Evolutionary conservation across 1,284 basidiomycete species (phyloP), one percentile per base, ranked within the genome.

Genomic region (Pseudozyma thailandica): DNA sequence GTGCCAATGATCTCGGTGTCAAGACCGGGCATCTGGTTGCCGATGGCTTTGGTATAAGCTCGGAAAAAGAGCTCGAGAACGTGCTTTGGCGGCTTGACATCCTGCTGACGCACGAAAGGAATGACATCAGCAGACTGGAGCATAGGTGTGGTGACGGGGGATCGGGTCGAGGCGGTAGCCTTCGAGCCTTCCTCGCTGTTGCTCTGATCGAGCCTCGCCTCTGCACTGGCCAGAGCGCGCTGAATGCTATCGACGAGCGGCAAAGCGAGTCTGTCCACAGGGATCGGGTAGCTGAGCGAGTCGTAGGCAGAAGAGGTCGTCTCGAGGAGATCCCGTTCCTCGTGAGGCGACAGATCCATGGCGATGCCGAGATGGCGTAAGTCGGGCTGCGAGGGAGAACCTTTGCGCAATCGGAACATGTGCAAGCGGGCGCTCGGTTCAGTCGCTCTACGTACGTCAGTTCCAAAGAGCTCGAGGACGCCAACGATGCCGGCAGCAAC

Each of bases 11-110:
- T 41, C 10, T 45, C 46, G 30, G 61, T 57, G n/a, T 71, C 61
- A 5, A 71, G 48, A 7, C 68, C 68, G 6, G 68, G 68, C 61
- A 71, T 53, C 50, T 71, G 68, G 3, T 71, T 57, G 13, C 61
- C 56, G 26, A 64, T 43, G n/a, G 57, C 45, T 16, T 52, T 43
- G 8, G 33, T 26, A 27, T 60, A 71, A 5, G 50, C 50, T 25
- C 54, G 48, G 38, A 71, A 64, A 25, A 60, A 61, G n/a, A 57
- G 10, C 43, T 64, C 57, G 12, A 57, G 47, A 6, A 61, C 13
- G 6, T 26, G 42, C 20, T 49, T 39, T 0, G 68, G 38, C 6
- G 68, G 68, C 50, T 56, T 70, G 41, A 70, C 31, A 28, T 70
- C 66, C 35, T 62, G 25, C 21, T 59, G 48, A 2, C 51, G 54